Evolutionary conservation across 345 rosid genomes (phyloP).

Genomic region (Brassica rapa): DNA sequence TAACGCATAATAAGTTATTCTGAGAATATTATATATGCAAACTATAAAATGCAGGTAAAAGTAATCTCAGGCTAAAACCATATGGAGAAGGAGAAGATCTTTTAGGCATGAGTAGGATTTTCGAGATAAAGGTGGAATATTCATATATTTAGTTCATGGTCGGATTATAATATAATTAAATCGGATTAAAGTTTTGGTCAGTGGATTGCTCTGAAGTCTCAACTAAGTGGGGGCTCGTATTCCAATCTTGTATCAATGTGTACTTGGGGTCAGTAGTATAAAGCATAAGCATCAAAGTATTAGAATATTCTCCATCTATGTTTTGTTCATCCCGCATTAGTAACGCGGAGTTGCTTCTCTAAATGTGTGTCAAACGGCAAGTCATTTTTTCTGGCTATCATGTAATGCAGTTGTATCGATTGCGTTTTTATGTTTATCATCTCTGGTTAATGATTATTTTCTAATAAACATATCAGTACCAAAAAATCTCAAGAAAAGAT

Average conservation of each 20-base stretch:
- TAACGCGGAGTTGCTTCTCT: background rate
- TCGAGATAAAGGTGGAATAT: conserved; percentile 14
- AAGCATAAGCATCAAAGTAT: background rate
- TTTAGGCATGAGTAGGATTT: conserved; percentile 18
- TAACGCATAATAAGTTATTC: background rate
- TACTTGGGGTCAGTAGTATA: background rate
- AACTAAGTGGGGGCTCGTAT: conserved; percentile 7
- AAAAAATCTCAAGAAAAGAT: background rate
- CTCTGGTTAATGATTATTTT: background rate
- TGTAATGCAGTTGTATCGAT: background rate
- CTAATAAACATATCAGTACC: background rate
- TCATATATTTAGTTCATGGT: background rate
- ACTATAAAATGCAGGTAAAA: background rate
- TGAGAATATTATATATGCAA: background rate
- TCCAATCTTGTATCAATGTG: background rate
- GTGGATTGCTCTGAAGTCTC: background rate
- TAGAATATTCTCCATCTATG: conserved; percentile 10
- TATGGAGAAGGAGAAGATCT: conserved; percentile 19
- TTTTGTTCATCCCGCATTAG: conserved; percentile 20
- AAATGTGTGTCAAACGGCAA: conserved; percentile 35
- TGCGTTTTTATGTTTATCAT: background rate
- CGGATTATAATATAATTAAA: conserved; percentile 1
- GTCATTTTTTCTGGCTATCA: conserved; percentile 40
- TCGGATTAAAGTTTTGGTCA: conserved; percentile 10
- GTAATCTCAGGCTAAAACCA: conserved; percentile 13